A percentile compares a stretch with the other conserved stretches of the same genome.
These are phyloP conservation scores for Emergomyces orientalis DNA, from an alignment of 2,329 filamentous ascomycete genomes.

Conservation along the genomic window DNA sequence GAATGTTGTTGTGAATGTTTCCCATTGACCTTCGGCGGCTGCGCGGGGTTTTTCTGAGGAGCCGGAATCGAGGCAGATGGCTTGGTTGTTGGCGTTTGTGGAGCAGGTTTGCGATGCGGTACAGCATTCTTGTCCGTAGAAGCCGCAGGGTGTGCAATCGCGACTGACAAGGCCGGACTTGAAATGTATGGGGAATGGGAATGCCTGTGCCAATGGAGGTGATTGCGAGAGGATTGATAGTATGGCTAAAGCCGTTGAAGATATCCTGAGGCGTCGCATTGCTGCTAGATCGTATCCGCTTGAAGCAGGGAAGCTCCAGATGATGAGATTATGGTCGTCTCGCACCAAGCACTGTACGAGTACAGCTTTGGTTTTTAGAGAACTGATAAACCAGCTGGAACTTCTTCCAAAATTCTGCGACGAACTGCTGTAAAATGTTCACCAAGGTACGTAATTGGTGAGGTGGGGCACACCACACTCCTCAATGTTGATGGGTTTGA, in stretches of 20 bases:
- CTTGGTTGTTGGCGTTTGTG: slow-evolving; percentile 42
- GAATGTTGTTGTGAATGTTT: slow-evolving; percentile 50
- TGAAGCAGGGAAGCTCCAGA: neutral
- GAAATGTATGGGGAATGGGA: slow-evolving; percentile 23
- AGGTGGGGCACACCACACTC: neutral
- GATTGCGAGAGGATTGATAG: slow-evolving; percentile 23
- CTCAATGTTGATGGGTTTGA: neutral
- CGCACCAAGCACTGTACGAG: neutral
- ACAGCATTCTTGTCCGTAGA: slow-evolving; percentile 44
- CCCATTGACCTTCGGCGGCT: slow-evolving; percentile 40
- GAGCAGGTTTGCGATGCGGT: slow-evolving; percentile 37
- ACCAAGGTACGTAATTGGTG: neutral
- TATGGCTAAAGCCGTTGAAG: slow-evolving; percentile 2
- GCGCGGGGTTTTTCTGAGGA: slow-evolving; percentile 11
- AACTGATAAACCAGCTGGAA: neutral
- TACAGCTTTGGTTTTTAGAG: neutral
- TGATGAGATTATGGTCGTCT: neutral
- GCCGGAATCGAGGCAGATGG: slow-evolving; percentile 34
- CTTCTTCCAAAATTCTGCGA: neutral
- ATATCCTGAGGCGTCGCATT: slow-evolving; percentile 3
- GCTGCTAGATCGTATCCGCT: neutral
- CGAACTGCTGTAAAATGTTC: neutral
- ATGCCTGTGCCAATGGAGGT: slow-evolving; percentile 21
- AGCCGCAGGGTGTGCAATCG: slow-evolving; percentile 43
- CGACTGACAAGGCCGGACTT: slow-evolving; percentile 24